phyloP scores from a whole-genome alignment of 805 yeast genomes.

The Ogataea saltuana region DNA sequence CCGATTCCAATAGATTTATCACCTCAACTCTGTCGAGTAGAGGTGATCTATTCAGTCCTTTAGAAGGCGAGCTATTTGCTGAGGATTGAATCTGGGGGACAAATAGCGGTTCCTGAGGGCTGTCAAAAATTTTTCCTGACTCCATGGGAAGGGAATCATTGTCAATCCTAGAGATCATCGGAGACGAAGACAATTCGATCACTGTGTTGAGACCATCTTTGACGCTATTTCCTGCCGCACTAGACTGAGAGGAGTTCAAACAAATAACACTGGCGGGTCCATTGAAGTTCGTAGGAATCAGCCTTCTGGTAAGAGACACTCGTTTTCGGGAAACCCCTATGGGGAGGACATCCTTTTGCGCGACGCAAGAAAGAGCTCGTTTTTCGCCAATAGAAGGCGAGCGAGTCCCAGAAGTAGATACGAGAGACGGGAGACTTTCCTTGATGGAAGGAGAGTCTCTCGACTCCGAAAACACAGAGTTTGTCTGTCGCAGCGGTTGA shows the following conservation, averaged over 20 bases:
- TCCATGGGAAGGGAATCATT: not conserved
- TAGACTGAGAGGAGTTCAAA: slow-evolving; percentile 3
- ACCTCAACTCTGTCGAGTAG: slow-evolving; percentile 5
- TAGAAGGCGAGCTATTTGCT: slow-evolving; percentile 5
- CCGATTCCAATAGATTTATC: slow-evolving; percentile 16
- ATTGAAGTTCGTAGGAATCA: not conserved
- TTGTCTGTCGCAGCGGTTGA: too few species aligned
- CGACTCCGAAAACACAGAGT: not conserved
- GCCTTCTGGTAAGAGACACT: not conserved
- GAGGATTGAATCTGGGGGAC: slow-evolving; percentile 9
- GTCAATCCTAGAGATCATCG: slow-evolving; percentile 1
- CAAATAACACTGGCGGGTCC: not conserved
- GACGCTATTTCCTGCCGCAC: not conserved
- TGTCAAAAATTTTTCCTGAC: not conserved
- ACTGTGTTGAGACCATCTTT: not conserved
- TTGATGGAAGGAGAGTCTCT: not conserved
- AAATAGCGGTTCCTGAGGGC: slow-evolving; percentile 5
- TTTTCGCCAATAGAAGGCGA: not conserved
- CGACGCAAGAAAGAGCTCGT: not conserved
- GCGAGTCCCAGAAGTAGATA: not conserved
- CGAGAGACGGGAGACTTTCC: slow-evolving; percentile 1
- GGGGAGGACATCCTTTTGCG: not conserved
- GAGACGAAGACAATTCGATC: slow-evolving; percentile 8
- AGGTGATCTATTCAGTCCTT: not conserved
- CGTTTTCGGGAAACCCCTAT: slow-evolving; percentile 2